Conservation (phyloP, 2,329 filamentous ascomycete genomes). For the Drechslerella dactyloides region DNA sequence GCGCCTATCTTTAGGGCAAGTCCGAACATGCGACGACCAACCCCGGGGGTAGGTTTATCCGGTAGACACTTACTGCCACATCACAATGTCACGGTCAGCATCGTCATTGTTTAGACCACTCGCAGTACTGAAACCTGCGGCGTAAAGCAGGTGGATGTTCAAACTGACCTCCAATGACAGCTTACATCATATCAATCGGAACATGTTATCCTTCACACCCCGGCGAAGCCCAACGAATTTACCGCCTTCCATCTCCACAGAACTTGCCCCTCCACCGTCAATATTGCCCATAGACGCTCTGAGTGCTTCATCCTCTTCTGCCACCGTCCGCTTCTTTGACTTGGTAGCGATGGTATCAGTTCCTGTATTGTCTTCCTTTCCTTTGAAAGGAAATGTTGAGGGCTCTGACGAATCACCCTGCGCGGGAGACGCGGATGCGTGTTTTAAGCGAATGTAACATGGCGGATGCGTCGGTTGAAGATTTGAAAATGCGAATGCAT, state of each 20-base stretch:
- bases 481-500: too few species aligned
- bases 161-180: background rate
- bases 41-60: too few species aligned
- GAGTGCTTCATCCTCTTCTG: constrained; percentile 38
- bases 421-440: too few species aligned
- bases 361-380: background rate
- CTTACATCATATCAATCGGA: constrained; percentile 28
- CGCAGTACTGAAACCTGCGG: background rate
- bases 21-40: too few species aligned
- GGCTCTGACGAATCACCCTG: too few species aligned
- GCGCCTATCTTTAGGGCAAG: too few species aligned
- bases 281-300: constrained; percentile 32
- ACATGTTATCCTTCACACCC: constrained; percentile 47
- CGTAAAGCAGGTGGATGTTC: too few species aligned
- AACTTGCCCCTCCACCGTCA: constrained; percentile 32
- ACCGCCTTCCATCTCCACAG: constrained; percentile 41
- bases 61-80: too few species aligned
- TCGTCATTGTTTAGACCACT: too few species aligned
- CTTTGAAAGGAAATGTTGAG: background rate
- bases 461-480: too few species aligned
- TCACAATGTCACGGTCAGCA: too few species aligned
- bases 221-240: constrained; percentile 40
- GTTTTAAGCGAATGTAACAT: too few species aligned
- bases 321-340: constrained; percentile 22
- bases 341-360: background rate